Base-by-base conservation (phyloP, 129 eudicot genomes). In the Centaurea solstitialis region DNA sequence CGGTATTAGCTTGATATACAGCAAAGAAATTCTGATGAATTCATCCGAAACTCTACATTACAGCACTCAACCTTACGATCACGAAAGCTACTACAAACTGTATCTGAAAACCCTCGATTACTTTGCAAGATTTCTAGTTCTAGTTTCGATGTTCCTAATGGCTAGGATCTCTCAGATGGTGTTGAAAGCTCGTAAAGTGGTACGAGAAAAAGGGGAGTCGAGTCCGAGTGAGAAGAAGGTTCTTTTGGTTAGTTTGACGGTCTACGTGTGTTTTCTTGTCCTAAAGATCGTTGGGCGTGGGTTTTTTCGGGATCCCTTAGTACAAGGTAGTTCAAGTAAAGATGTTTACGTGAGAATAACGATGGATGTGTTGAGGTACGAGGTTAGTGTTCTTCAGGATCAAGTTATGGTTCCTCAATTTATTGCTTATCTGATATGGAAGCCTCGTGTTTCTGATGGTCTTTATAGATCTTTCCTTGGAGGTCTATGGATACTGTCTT, bases 201-300 rank as follows among this genome's bases (percentile, higher is more conserved):
- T 77, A 20, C 69, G 21, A 5, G 84, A 38, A 24, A 69, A 69
- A 57, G 81, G 81, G 3, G 62, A 38, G 22, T 43, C 73, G 23
- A 72, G 33, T 24, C 86, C 85, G 6, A 71, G 75, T 53, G 85
- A 86, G 26, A 83, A 74, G 76, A 76, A 64, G 80, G 68, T 79
- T 38, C 57, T 79, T 13, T 7, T 83, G 53, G 68, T 79, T 7
- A 28, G 28, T 38, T 47, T 84, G 37, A 41, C 37, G n/a, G 23
- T 26, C 13, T 28, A 68, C n/a, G 0, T 38, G 73, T 53, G 80
- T 30, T 74, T 38, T 74, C 6, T 62, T 74, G 28, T 69, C 18
- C 6, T 59, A 26, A 53, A 20, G 53, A 26, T 69, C 35, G 3
- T 15, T 23, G 33, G 7, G 2, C 6, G 8, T 70, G 26, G 53